phyloP scores from a whole-genome alignment of 164 flowering plant species.

The Malania oleifera region DNA sequence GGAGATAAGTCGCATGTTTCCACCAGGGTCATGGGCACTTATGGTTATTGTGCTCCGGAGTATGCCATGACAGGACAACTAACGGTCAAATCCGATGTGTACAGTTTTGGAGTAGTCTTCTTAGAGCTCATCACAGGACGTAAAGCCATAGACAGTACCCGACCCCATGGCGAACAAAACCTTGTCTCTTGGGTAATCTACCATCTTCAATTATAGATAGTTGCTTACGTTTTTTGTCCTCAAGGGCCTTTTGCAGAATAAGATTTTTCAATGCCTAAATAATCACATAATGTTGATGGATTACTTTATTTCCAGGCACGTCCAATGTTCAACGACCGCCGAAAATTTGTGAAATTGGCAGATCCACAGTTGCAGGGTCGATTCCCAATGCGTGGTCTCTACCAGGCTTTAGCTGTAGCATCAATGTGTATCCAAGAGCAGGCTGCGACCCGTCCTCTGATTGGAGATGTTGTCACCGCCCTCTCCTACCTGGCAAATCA shows the following conservation, averaged over 20 bases:
- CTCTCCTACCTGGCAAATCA: slow-evolving; percentile 58
- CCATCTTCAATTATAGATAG: background rate
- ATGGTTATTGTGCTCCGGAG: slow-evolving; percentile 58
- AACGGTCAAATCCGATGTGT: slow-evolving; percentile 54
- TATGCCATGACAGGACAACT: slow-evolving; percentile 55
- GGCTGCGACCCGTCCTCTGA: slow-evolving; percentile 62
- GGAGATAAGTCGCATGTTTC: slow-evolving; percentile 67
- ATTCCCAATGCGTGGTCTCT: slow-evolving; percentile 54
- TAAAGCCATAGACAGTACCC: slow-evolving; percentile 45
- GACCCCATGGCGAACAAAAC: slow-evolving; percentile 53
- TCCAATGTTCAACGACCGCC: slow-evolving; percentile 55
- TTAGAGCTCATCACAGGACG: slow-evolving; percentile 57
- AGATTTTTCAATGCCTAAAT: background rate
- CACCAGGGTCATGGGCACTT: slow-evolving; percentile 55
- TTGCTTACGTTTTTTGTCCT: background rate
- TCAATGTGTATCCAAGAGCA: slow-evolving; percentile 68
- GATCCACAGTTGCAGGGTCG: slow-evolving; percentile 56
- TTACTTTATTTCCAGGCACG: slow-evolving; percentile 42
- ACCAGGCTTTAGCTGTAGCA: slow-evolving; percentile 66
- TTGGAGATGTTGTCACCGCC: slow-evolving; percentile 61
- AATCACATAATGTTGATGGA: background rate
- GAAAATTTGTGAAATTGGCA: slow-evolving; percentile 45
- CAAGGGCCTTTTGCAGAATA: too few species aligned
- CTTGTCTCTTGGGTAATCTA: slow-evolving; percentile 53
- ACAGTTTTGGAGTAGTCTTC: slow-evolving; percentile 62